Conservation (phyloP, 2,329 filamentous ascomycete genomes). For the Tothia fuscella region DNA sequence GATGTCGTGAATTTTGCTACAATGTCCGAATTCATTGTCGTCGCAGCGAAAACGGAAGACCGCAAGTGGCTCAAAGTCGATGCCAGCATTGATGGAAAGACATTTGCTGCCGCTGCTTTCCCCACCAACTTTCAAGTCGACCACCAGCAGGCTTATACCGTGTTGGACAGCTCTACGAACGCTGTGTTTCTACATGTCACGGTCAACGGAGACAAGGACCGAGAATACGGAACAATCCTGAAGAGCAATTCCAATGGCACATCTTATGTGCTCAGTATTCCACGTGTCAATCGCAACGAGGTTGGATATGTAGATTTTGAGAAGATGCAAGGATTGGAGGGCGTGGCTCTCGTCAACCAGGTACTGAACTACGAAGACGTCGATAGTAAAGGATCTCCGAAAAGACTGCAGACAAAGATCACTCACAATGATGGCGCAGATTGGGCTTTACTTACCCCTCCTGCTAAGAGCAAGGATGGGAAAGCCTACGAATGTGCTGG, state of each 20-base stretch:
- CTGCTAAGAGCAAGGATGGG: conserved; percentile 55
- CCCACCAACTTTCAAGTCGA: conserved; percentile 71
- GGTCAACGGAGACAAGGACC: conserved; percentile 52
- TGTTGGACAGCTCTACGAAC: conserved; percentile 89
- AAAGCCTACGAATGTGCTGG: conserved; percentile 60
- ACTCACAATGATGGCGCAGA: conserved; percentile 92
- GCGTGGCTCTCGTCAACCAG: conserved; percentile 75
- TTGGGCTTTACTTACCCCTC: conserved; percentile 70
- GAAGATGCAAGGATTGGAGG: conserved; percentile 85
- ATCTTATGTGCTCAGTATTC: conserved; percentile 75
- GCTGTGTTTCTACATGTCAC: conserved; percentile 90
- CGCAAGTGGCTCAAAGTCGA: conserved; percentile 61
- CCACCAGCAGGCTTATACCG: conserved; percentile 75
- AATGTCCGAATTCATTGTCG: conserved; percentile 93
- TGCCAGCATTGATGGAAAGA: conserved; percentile 71
- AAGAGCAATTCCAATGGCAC: conserved; percentile 99
- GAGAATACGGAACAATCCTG: conserved; percentile 73
- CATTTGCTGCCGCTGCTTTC: conserved; percentile 74
- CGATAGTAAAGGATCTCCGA: conserved; percentile 46
- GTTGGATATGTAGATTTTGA: conserved; percentile 85
- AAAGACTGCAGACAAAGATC: conserved; percentile 80
- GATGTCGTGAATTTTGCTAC: conserved; percentile 79
- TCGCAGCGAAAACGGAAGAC: conserved; percentile 59
- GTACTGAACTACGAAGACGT: conserved; percentile 62
- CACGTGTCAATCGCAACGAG: conserved; percentile 68